Base-by-base conservation (phyloP, 306 rosid genomes). In the Rosa rugosa region DNA sequence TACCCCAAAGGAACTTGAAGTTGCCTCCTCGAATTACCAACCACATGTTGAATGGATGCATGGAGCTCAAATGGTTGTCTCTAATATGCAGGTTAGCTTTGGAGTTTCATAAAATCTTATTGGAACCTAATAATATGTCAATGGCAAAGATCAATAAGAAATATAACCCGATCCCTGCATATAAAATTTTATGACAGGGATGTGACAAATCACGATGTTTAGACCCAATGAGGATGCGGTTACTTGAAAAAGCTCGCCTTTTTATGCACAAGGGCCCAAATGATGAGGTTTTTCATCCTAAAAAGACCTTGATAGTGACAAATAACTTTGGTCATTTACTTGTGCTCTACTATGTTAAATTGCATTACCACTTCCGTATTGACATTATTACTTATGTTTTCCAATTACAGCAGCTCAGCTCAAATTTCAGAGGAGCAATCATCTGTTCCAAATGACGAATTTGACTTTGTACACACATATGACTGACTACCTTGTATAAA, bases 61-160 rank as follows among this genome's bases (percentile, higher is more conserved):
- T 44, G 97, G 99, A 75, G 99, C 95, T 84, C 99, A 92, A 83
- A 91, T 94, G 97, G 95, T 92, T 72, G 99, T 94, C 40, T 86
- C 91, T 73, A 95, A 95, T 84, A 94, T 92, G 98, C 98, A 94
- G 99, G 97, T 90, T 64, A 82, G 88, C 66, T 46, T 80, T 81
- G 74, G 54, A 50, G 8, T 62, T 76, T 75, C 18, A 16, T 66
- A 44, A 25, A 44, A 42, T 63, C 41, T 59, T 11, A 59, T 22
- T 14, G 3, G 36, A 31, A 63, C 42, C 69, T 17, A 40, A 18
- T 40, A 38, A 36, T 5, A 66, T 66, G 14, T 36, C 70, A 36
- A 17, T 65, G 13, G 44, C 23, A 36, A 46, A 38, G 20, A n/a
- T 46, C 13, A 3, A 47, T 5, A 40, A 2, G 23, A 49, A 1